phyloP scores from a whole-genome alignment of 2,329 filamentous ascomycete species.

The Metarhizium humberi region DNA sequence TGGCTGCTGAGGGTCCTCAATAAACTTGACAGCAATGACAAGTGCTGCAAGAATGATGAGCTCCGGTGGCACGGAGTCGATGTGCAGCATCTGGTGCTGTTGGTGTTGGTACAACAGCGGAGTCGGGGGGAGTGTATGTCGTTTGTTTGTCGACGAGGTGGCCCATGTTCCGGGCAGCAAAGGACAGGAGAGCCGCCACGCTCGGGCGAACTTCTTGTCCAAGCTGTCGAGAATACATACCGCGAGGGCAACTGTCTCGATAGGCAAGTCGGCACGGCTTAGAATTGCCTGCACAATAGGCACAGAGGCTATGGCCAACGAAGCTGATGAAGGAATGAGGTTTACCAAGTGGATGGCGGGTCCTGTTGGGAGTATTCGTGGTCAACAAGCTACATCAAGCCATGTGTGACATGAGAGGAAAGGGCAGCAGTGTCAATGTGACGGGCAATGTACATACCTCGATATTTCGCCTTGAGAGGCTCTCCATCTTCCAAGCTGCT shows the following conservation, averaged over 20 bases:
- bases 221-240: constrained; percentile 59
- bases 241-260: constrained; percentile 54
- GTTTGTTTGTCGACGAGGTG: constrained; percentile 22
- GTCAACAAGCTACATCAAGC: background rate
- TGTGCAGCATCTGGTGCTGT: constrained; percentile 48
- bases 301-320: constrained; percentile 48
- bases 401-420: no score
- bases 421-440: no score
- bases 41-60: constrained; percentile 54
- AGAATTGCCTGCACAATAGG: constrained; percentile 52
- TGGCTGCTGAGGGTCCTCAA: constrained; percentile 47
- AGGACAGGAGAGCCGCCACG: constrained; percentile 52
- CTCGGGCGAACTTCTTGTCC: constrained; percentile 50
- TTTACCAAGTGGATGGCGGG: constrained; percentile 58
- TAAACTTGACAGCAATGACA: constrained; percentile 56
- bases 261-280: constrained; percentile 44
- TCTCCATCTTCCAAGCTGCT: constrained; percentile 33
- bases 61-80: constrained; percentile 53
- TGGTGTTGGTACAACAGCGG: constrained; percentile 21
- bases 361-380: constrained; percentile 30
- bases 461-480: constrained; percentile 27
- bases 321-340: constrained; percentile 54
- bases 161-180: constrained; percentile 23
- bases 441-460: constrained; percentile 18
- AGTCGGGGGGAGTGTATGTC: constrained; percentile 38